phyloP scores from a whole-genome alignment of 352 stramenopile species.

The Thalassiosira livingstoniorum region DNA sequence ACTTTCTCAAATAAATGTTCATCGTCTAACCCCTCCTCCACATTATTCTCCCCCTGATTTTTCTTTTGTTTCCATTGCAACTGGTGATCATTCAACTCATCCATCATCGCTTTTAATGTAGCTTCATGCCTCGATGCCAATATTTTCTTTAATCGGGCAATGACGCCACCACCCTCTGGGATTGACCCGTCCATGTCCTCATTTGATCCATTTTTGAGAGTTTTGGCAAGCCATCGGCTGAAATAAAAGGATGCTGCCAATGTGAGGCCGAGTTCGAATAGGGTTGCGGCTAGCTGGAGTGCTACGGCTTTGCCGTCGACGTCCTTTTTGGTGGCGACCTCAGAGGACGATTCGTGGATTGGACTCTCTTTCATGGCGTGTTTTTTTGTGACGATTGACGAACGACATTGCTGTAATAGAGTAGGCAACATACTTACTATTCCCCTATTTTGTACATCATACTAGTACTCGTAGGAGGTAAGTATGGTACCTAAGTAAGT shows the following conservation, averaged over 20 bases:
- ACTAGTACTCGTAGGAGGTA: too few species aligned
- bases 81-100: constrained; percentile 42
- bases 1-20: neutral
- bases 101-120: constrained; percentile 41
- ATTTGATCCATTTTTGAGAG: constrained; percentile 1
- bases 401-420: too few species aligned
- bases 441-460: too few species aligned
- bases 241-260: constrained; percentile 52
- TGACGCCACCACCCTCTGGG: constrained; percentile 17
- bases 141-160: constrained; percentile 28
- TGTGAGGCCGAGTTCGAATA: constrained; percentile 43
- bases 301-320: constrained; percentile 31
- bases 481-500: too few species aligned
- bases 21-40: constrained; percentile 2
- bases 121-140: constrained; percentile 39
- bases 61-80: constrained; percentile 19
- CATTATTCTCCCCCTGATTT: constrained; percentile 16
- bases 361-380: too few species aligned
- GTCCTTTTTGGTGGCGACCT: constrained; percentile 1
- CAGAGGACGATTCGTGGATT: neutral
- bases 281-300: constrained; percentile 12
- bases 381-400: too few species aligned
- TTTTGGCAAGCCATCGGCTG: constrained; percentile 44
- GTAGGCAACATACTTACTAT: too few species aligned
- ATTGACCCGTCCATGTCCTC: neutral